Evolutionary conservation across 164 flowering plant species (phyloP).

Genomic region (Dillenia turbinata): DNA sequence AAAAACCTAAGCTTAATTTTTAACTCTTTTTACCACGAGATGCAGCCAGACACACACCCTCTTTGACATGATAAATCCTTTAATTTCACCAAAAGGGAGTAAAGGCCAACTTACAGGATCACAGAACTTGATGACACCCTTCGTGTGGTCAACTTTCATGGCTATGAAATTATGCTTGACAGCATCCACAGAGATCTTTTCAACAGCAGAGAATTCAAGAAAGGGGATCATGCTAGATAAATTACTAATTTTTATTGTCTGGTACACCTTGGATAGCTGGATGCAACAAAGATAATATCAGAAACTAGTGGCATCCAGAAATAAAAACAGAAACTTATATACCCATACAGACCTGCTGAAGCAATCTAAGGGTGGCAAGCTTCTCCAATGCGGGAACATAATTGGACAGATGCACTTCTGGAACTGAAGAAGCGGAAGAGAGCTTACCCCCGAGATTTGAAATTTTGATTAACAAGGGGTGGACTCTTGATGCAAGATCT

Average conservation of each 20-base stretch:
- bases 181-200: constrained; percentile 85
- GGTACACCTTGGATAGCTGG: constrained; percentile 91
- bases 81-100: no score
- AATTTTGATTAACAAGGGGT: constrained; percentile 66
- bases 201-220: constrained; percentile 65
- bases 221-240: constrained; percentile 76
- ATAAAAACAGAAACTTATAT: background rate
- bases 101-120: constrained; percentile 43
- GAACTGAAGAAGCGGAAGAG: constrained; percentile 76
- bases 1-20: no score
- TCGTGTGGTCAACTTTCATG: constrained; percentile 81
- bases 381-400: constrained; percentile 82
- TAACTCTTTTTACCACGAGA: no score
- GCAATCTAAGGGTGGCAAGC: constrained; percentile 76
- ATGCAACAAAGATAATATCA: constrained; percentile 2
- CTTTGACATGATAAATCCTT: no score
- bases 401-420: constrained; percentile 78
- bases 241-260: constrained; percentile 71
- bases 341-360: constrained; percentile 63
- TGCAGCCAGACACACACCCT: no score
- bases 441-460: constrained; percentile 84
- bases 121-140: constrained; percentile 62
- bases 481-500: constrained; percentile 68
- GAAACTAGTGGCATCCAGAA: background rate
- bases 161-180: constrained; percentile 64